Evolutionary conservation across 2,329 filamentous ascomycete species (phyloP).

Genomic region (Aureobasidium musti): DNA sequence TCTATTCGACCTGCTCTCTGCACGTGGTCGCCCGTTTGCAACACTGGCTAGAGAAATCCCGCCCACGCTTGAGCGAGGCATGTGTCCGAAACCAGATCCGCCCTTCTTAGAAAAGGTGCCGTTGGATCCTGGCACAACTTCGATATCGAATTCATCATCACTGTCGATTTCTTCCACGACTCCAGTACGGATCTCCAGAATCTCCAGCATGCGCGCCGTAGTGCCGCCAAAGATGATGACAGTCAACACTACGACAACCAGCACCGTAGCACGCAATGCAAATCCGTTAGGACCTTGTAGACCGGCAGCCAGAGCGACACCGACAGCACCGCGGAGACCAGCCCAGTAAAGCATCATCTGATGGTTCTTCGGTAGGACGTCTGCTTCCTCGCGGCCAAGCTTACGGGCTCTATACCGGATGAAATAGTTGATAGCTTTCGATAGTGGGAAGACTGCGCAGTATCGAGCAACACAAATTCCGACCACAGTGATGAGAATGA

Average conservation of each 20-base stretch:
- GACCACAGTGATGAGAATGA: conserved; percentile 88
- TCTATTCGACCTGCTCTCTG: conserved; percentile 44
- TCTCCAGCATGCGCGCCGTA: conserved; percentile 96
- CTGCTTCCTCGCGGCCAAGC: conserved; percentile 72
- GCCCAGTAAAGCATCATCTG: conserved; percentile 99
- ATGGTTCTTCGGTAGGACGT: conserved; percentile 91
- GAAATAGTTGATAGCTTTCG: conserved; percentile 86
- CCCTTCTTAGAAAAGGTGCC: conserved; percentile 80
- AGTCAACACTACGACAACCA: conserved; percentile 94
- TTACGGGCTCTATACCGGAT: conserved; percentile 81
- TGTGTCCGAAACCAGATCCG: conserved; percentile 75
- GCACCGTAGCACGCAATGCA: conserved; percentile 87
- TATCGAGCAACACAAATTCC: conserved; percentile 92
- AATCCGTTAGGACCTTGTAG: conserved; percentile 71
- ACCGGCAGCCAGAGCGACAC: conserved; percentile 88
- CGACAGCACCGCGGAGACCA: conserved; percentile 89
- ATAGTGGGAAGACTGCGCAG: conserved; percentile 92
- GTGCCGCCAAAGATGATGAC: conserved; percentile 99
- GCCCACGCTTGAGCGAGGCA: conserved; percentile 60
- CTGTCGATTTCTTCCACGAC: conserved; percentile 97
- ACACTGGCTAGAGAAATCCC: conserved; percentile 59
- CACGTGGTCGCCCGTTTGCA: conserved; percentile 39
- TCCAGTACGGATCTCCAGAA: conserved; percentile 91
- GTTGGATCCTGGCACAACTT: conserved; percentile 63
- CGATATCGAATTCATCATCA: conserved; percentile 98